Evolutionary conservation across 2,329 filamentous ascomycete species (phyloP).

Genomic region (Botrytis sinoallii): DNA sequence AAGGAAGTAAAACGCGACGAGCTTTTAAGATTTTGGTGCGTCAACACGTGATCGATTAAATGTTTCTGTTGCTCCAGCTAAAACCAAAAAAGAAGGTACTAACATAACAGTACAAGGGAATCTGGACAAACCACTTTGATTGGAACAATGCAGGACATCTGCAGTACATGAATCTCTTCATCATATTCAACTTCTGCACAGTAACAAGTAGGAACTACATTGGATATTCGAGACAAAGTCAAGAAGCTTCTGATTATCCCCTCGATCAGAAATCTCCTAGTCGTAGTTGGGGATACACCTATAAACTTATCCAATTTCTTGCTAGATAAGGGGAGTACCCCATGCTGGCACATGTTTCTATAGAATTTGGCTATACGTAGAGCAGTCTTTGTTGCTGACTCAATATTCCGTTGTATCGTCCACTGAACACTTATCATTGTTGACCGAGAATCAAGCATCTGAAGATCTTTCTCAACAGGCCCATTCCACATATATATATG

Average conservation of each 20-base stretch:
- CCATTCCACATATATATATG: background rate
- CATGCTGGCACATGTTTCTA: background rate
- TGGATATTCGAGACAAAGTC: background rate
- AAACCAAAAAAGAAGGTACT: background rate
- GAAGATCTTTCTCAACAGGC: background rate
- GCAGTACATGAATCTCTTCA: background rate
- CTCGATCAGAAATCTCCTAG: background rate
- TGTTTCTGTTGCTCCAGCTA: background rate
- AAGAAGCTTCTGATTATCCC: background rate
- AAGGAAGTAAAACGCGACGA: background rate
- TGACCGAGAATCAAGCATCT: background rate
- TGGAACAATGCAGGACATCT: background rate
- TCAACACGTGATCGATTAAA: background rate
- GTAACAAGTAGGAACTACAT: background rate
- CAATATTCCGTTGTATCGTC: background rate
- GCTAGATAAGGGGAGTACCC: background rate
- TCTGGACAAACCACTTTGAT: background rate
- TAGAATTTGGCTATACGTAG: background rate
- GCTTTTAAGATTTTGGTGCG: background rate
- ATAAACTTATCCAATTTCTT: background rate
- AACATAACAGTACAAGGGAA: background rate
- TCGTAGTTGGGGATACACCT: background rate
- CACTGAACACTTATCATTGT: background rate
- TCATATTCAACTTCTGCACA: background rate
- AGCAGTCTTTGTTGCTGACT: too few relatives aligned